Conservation (phyloP, 495 filamentous ascomycete species). For the Clohesyomyces aquaticus region DNA sequence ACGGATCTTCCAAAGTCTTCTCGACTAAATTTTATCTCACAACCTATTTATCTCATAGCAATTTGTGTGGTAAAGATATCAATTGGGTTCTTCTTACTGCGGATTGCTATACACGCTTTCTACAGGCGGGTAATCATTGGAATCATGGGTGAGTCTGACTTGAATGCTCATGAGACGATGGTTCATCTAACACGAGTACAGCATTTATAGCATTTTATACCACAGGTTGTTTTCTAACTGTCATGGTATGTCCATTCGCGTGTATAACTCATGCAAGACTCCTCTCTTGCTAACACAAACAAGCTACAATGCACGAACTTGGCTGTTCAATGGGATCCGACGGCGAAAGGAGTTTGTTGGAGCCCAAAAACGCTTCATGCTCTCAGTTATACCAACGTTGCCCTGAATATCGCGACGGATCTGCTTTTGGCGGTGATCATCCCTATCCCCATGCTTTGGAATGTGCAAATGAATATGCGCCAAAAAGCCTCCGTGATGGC, state of each 20-base stretch:
- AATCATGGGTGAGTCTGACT: slow-evolving; percentile 27
- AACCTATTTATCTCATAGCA: slow-evolving; percentile 31
- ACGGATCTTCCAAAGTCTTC: slow-evolving; percentile 5
- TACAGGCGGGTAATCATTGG: slow-evolving; percentile 28
- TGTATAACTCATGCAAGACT: background rate
- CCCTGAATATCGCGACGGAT: slow-evolving; percentile 55
- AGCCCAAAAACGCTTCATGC: slow-evolving; percentile 11
- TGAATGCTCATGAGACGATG: background rate
- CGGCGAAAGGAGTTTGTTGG: slow-evolving; percentile 27
- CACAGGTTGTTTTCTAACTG: slow-evolving; percentile 37
- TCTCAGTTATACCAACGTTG: slow-evolving; percentile 43
- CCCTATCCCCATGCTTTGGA: slow-evolving; percentile 40
- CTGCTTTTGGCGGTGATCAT: slow-evolving; percentile 53
- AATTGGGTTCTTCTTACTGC: slow-evolving; percentile 45
- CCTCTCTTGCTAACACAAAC: slow-evolving; percentile 13
- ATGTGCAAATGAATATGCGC: slow-evolving; percentile 33
- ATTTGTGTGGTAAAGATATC: slow-evolving; percentile 42
- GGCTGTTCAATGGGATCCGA: slow-evolving; percentile 26
- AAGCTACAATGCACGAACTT: slow-evolving; percentile 33
- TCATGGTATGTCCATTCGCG: slow-evolving; percentile 19
- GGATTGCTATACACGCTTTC: slow-evolving; percentile 36
- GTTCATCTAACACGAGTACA: slow-evolving; percentile 8
- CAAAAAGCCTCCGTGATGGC: slow-evolving; percentile 32
- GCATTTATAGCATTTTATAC: slow-evolving; percentile 42
- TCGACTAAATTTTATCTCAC: slow-evolving; percentile 36